These are phyloP conservation scores for Suillus alpinus DNA, from an alignment of 768 basidiomycete genomes.

Conservation along the genomic window DNA sequence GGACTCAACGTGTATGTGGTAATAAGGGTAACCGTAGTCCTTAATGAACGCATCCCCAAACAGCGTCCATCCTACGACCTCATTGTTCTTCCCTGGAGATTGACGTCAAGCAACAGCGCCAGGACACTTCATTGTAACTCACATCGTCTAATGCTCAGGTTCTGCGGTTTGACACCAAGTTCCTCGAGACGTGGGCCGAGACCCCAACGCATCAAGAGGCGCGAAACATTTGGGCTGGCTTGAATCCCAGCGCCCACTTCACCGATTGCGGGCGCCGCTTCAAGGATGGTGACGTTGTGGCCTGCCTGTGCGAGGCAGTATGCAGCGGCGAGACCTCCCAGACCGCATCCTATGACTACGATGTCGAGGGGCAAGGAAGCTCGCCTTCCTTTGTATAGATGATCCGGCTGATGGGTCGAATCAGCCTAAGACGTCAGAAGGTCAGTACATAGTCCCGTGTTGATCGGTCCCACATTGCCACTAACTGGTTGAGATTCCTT, in stretches of 20 bases:
- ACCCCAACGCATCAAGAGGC: conserved; percentile 51
- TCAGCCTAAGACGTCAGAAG: not conserved
- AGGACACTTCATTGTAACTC: conserved; percentile 2
- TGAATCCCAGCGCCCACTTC: conserved; percentile 57
- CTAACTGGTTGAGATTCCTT: not conserved
- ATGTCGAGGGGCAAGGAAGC: conserved; percentile 31
- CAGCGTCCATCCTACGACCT: conserved; percentile 34
- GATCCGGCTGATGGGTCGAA: not conserved
- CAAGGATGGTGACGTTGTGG: conserved; percentile 49
- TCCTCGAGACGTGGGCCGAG: conserved; percentile 39
- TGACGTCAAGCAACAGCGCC: not conserved
- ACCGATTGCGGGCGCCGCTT: conserved; percentile 35
- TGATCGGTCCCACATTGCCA: not conserved
- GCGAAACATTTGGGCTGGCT: conserved; percentile 39
- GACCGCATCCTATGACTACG: conserved; percentile 49
- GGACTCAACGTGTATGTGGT: conserved; percentile 32
- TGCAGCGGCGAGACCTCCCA: conserved; percentile 49
- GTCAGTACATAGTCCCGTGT: not conserved
- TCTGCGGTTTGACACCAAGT: conserved; percentile 37
- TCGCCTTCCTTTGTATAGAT: conserved; percentile 24
- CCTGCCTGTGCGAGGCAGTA: conserved; percentile 45
- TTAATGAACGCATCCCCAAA: conserved; percentile 34
- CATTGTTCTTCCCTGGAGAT: conserved; percentile 29
- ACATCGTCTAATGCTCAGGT: conserved; percentile 44
- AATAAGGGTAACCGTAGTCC: conserved; percentile 33